Conservation (phyloP, 2,329 filamentous ascomycete species). For the Penicillium palitans region DNA sequence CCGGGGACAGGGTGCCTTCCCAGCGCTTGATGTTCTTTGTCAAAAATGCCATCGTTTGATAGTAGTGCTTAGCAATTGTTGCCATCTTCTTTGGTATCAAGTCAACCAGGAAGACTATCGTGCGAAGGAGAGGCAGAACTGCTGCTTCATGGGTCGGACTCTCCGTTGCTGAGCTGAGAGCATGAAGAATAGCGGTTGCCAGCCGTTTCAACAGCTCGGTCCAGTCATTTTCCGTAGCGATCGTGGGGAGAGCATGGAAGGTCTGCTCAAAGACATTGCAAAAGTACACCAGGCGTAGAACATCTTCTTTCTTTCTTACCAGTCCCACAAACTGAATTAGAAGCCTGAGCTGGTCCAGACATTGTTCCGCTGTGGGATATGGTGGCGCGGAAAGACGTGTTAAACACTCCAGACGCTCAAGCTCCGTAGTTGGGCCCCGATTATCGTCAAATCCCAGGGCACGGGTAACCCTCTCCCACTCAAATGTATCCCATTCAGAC, state of each 20-base stretch:
- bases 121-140: slow-evolving; percentile 36
- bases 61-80: slow-evolving; percentile 41
- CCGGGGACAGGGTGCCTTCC: slow-evolving; percentile 26
- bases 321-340: slow-evolving; percentile 67
- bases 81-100: slow-evolving; percentile 45
- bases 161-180: slow-evolving; percentile 29
- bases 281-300: slow-evolving; percentile 47
- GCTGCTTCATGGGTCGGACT: slow-evolving; percentile 12
- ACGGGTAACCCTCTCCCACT: slow-evolving; percentile 41
- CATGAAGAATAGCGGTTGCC: slow-evolving; percentile 36
- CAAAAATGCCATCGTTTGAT: slow-evolving; percentile 41
- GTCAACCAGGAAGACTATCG: slow-evolving; percentile 39
- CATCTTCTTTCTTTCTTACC: slow-evolving; percentile 39
- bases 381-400: slow-evolving; percentile 34
- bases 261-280: slow-evolving; percentile 44
- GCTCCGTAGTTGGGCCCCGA: slow-evolving; percentile 1
- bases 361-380: slow-evolving; percentile 40
- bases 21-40: slow-evolving; percentile 28
- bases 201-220: slow-evolving; percentile 42
- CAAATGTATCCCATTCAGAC: slow-evolving; percentile 62
- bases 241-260: slow-evolving; percentile 38
- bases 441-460: slow-evolving; percentile 22
- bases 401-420: slow-evolving; percentile 7
- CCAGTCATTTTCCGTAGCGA: slow-evolving; percentile 44
- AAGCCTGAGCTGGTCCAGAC: slow-evolving; percentile 60